Evolutionary conservation across 495 filamentous ascomycete genomes (phyloP).

Genomic region (Aspergillus bridgeri): DNA sequence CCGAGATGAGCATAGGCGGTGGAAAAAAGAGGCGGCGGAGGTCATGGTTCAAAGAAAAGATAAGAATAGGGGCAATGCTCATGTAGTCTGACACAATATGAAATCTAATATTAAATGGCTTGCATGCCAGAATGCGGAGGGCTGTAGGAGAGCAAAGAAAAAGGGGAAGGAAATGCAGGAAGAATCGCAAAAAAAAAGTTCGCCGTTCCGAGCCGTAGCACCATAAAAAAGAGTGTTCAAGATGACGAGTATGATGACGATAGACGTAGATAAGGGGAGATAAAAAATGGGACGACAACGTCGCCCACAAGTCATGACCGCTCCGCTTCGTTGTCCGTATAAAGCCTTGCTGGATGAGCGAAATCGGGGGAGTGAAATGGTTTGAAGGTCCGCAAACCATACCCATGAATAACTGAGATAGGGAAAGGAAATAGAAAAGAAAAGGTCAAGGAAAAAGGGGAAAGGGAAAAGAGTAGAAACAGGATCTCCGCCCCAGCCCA

Average conservation of each 20-base stretch:
- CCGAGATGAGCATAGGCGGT: conserved; percentile 3
- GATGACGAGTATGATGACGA: conserved; percentile 14
- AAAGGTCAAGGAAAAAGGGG: neutral
- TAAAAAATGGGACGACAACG: conserved; percentile 14
- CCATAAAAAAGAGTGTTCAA: conserved; percentile 40
- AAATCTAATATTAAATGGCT: conserved; percentile 39
- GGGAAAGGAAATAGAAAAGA: conserved; percentile 13
- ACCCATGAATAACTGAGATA: conserved; percentile 26
- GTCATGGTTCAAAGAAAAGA: conserved; percentile 4
- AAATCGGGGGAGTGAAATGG: conserved; percentile 5
- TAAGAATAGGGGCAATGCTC: conserved; percentile 16
- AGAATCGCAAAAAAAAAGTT: conserved; percentile 31
- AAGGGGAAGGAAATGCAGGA: conserved; percentile 22
- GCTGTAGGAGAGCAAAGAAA: conserved; percentile 13
- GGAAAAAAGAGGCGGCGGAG: neutral
- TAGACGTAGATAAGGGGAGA: conserved; percentile 7
- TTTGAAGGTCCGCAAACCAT: conserved; percentile 7
- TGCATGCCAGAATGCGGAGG: conserved; percentile 28
- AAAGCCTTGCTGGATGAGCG: conserved; percentile 11
- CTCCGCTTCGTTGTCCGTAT: conserved; percentile 15
- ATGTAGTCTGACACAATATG: conserved; percentile 26
- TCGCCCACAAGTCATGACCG: conserved; percentile 15
- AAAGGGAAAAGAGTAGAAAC: conserved; percentile 1
- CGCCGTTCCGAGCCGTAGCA: conserved; percentile 46
- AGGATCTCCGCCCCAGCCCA: conserved; percentile 17